Conservation (phyloP, 768 basidiomycete genomes). For the Trichaptum fuscoviolaceum region DNA sequence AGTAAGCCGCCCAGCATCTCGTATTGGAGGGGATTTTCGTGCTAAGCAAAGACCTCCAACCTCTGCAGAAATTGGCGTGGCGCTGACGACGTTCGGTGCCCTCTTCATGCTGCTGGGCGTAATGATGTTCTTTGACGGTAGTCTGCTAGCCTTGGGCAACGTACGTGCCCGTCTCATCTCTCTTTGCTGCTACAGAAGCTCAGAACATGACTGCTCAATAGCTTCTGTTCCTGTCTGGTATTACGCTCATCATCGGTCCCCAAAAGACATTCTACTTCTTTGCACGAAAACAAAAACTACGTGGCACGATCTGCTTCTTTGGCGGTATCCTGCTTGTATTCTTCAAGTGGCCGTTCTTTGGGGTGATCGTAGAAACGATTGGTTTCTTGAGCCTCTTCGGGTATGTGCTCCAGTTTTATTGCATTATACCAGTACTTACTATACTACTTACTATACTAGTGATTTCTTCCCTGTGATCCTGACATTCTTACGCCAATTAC, state of each 20-base stretch:
- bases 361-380: conserved; percentile 90
- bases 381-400: conserved; percentile 98
- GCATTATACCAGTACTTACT: conserved; percentile 9
- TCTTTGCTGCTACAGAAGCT: conserved; percentile 10
- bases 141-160: conserved; percentile 94
- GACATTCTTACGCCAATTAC: conserved; percentile 92
- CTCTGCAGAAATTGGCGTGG: conserved; percentile 88
- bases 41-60: conserved; percentile 2
- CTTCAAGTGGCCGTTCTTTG: conserved; percentile 90
- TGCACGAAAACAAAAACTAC: conserved; percentile 88
- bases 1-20: conserved; percentile 22
- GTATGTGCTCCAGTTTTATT: conserved; percentile 40
- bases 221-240: conserved; percentile 91
- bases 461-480: conserved; percentile 99
- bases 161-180: conserved; percentile 39
- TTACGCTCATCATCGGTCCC: conserved; percentile 95
- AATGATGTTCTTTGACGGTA: conserved; percentile 94
- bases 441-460: conserved; percentile 37
- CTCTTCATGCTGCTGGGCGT: conserved; percentile 97
- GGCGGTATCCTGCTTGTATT: conserved; percentile 92
- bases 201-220: conserved; percentile 25
- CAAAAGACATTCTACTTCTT: conserved; percentile 99
- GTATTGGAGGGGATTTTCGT: not conserved
- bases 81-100: conserved; percentile 90
- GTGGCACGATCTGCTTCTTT: conserved; percentile 84